Base-by-base conservation (phyloP, 1,284 basidiomycete species). In the Chiua sp. region DNA sequence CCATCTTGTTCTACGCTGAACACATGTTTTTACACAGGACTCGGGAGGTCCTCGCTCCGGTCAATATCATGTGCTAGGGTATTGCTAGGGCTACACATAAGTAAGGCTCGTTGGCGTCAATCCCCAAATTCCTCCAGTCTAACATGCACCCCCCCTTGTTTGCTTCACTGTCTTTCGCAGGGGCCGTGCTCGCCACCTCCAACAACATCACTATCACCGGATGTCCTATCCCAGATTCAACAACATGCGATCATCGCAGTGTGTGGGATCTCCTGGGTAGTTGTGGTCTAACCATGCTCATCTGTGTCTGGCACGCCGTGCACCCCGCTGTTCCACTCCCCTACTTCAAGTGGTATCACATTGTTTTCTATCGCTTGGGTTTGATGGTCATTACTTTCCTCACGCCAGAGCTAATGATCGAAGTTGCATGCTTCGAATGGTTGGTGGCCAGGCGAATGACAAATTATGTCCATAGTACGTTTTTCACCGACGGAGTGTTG, bases 291-390 rank as follows among this genome's bases (percentile, higher is more conserved):
- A 58, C 59, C 5, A 16, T 77, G 2, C 70, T 76, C 22, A 64
- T 71, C 0, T 78, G 74, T 49, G 73, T 72, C 4, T 78, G 75
- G 75, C 57, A 73, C 7, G 65, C 75, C 0, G 60, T 76, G 10
- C 77, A 78, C 56, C 75, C 75, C 0, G 77, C 78, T 53, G 61
- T 78, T 22, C 73, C 75, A 4, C 46, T 51, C 0, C 56, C 56
- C 3, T 30, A 53, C 11, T 60, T 59, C 4, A 55, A 47, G 12
- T 47, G 23, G 22, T 48, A 59, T n/a, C 37, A 39, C 12, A 16
- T 39, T 7, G 3, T 39, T 18, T 16, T 42, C 3, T 63, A 64
- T 8, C 62, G 65, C 10, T 4, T 66, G 4, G 44, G 51, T 26
- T n/a, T 71, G 12, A 70, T 74, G 65, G 4, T 68, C 7, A 46